Evolutionary conservation across 1,139 yeast species (phyloP), one percentile per base, ranked within the genome.

Genomic region (Diutina siamensis): DNA sequence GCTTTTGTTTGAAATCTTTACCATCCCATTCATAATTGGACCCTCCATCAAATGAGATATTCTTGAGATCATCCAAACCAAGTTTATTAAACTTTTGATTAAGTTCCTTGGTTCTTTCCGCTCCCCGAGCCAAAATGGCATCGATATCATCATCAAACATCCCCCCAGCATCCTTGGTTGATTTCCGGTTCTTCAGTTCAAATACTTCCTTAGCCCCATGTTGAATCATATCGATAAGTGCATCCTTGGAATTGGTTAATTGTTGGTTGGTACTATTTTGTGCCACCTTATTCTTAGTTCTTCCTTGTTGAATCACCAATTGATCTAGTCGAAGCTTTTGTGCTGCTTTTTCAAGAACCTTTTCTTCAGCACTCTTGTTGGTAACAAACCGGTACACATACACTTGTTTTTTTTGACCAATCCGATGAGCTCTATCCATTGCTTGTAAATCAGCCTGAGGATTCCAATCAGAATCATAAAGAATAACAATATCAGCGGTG

Each of bases 11-110:
- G 60, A 88, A 92, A 58, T 89, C 88, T 57, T 86, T 82, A 21
- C 98, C 98, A 57, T 92, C 88, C 98, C 98, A 92, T 61, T 89
- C 96, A 62, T 89, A 92, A 0, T 96, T 92, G 2, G 95, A 86
- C 10, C 42, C 35, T 33, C 78, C 78, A 54, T 88, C 96, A 15
- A 88, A 79, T 0, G 89, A 78, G 57, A 92, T 88, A 58, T 86
- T 86, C 58, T 89, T 97, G 49, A 92, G 66, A 57, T 92, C 97
- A 57, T 92, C 97, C 41, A 92, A 68, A 18, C 97, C 97, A 44
- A 92, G 69, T 44, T 82, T 78, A 46, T 86, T 82, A 61, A 86
- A 92, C 57, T 86, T 86, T 17, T 78, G 81, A 57, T 85, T 85
- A 51, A 89, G 65, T 40, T 74, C 72, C 36, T 80, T 76, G 0